Percentiles rank a stretch among this genome's conserved stretches.
Evolutionary conservation across 768 basidiomycete genomes (phyloP).

Genomic region (Hemileccinum rubropunctum): DNA sequence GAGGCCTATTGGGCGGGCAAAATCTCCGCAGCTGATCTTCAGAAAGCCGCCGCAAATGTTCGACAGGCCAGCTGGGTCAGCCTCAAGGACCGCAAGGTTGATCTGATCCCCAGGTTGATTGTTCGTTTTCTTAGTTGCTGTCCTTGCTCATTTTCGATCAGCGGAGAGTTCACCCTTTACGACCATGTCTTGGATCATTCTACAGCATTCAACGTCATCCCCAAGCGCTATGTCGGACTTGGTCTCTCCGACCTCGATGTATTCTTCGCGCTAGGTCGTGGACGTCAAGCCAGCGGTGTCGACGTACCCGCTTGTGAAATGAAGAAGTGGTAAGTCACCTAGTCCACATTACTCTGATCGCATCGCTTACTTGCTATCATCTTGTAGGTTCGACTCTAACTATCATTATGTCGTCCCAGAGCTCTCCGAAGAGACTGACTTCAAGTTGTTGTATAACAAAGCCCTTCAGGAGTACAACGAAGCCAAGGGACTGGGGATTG

Average conservation of each 20-base stretch:
- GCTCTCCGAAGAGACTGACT: slow-evolving; percentile 84
- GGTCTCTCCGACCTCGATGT: slow-evolving; percentile 88
- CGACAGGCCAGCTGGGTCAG: slow-evolving; percentile 86
- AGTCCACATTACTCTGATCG: neutral
- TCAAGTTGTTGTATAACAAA: slow-evolving; percentile 97
- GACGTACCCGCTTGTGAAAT: slow-evolving; percentile 98
- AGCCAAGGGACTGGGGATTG: slow-evolving; percentile 85
- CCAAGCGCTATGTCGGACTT: slow-evolving; percentile 87
- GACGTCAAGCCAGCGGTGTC: slow-evolving; percentile 89
- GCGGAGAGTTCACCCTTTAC: slow-evolving; percentile 98
- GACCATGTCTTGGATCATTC: slow-evolving; percentile 99
- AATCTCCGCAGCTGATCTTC: slow-evolving; percentile 81
- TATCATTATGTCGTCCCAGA: slow-evolving; percentile 99
- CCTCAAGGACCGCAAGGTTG: slow-evolving; percentile 83
- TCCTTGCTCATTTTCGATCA: slow-evolving; percentile 35
- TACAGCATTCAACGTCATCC: slow-evolving; percentile 93
- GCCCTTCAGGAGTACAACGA: slow-evolving; percentile 91
- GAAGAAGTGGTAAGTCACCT: slow-evolving; percentile 89
- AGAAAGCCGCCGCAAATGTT: slow-evolving; percentile 82
- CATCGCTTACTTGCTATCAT: neutral
- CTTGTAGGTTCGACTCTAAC: slow-evolving; percentile 90
- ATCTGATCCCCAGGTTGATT: slow-evolving; percentile 84
- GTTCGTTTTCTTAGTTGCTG: slow-evolving; percentile 2
- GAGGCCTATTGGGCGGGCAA: slow-evolving; percentile 99
- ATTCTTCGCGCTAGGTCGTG: slow-evolving; percentile 99